These are phyloP conservation scores for Irpex sp. DNA, from an alignment of 1,284 basidiomycete species.

Conservation along the genomic window DNA sequence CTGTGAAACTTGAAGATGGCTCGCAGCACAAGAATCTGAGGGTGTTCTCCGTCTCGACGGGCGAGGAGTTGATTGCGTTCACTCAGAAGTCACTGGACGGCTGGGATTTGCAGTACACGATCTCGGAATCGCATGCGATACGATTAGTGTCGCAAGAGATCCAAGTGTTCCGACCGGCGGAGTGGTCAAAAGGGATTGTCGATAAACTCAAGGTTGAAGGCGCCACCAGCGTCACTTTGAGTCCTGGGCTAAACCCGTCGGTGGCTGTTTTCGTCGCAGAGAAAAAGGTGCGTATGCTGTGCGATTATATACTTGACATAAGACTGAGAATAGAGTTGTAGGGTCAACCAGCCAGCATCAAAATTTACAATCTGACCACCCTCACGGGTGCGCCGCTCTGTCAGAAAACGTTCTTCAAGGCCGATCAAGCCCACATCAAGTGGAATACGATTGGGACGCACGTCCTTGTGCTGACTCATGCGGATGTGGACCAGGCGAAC, in stretches of 20 bases:
- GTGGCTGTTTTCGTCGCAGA: conserved; percentile 91
- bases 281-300: conserved; percentile 68
- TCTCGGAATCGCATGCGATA: conserved; percentile 86
- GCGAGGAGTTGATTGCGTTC: conserved; percentile 78
- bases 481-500: conserved; percentile 95
- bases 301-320: background rate
- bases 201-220: conserved; percentile 85
- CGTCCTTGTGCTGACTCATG: conserved; percentile 87
- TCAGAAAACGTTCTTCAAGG: conserved; percentile 94
- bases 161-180: conserved; percentile 81
- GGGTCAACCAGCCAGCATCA: conserved; percentile 91
- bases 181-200: conserved; percentile 75
- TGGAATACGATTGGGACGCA: conserved; percentile 94
- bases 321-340: conserved; percentile 22
- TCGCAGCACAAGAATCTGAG: conserved; percentile 86
- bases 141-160: conserved; percentile 83
- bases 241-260: conserved; percentile 80
- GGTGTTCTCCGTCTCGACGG: conserved; percentile 79
- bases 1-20: conserved; percentile 78
- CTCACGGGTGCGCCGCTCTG: conserved; percentile 61
- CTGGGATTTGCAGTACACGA: conserved; percentile 91
- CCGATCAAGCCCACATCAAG: conserved; percentile 91
- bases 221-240: conserved; percentile 70
- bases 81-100: conserved; percentile 81
- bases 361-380: conserved; percentile 75